These are phyloP conservation scores for Hemileccinum impolitum DNA, from an alignment of 768 basidiomycete genomes.

Conservation along the genomic window DNA sequence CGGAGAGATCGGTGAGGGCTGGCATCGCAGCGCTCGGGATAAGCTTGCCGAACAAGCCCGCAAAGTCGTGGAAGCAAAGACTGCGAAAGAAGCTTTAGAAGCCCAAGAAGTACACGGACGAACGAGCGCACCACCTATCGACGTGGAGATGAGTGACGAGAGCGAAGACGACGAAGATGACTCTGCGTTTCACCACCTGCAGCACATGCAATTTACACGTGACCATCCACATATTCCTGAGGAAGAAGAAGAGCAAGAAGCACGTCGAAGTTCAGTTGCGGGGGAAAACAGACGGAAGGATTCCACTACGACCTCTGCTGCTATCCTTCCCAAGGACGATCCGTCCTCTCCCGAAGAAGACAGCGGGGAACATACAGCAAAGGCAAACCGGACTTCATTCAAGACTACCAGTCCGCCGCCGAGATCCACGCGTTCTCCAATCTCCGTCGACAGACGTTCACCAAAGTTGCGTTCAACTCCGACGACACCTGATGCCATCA, in stretches of 20 bases:
- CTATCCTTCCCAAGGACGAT: conserved; percentile 25
- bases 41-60: conserved; percentile 71
- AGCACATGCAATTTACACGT: conserved; percentile 37
- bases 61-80: conserved; percentile 47
- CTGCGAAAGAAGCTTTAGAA: conserved; percentile 44
- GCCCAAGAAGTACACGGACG: conserved; percentile 46
- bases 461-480: conserved; percentile 25
- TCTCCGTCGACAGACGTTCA: conserved; percentile 13
- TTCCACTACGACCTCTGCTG: conserved; percentile 34
- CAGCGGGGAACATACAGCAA: conserved; percentile 11
- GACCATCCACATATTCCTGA: conserved; percentile 64
- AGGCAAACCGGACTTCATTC: conserved; percentile 16
- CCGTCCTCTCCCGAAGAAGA: conserved; percentile 10
- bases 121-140: conserved; percentile 57
- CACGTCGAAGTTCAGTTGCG: conserved; percentile 23
- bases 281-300: conserved; percentile 18
- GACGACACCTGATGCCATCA: conserved; percentile 25
- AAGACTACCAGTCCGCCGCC: conserved; percentile 12
- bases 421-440: conserved; percentile 21
- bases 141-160: conserved; percentile 76
- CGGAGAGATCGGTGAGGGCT: conserved; percentile 53
- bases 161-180: conserved; percentile 68
- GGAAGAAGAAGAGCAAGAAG: conserved; percentile 62
- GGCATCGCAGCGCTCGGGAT: conserved; percentile 62
- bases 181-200: conserved; percentile 33